Base-by-base conservation (phyloP, 108 stramenopile species). In the Cyclotella sp. region DNA sequence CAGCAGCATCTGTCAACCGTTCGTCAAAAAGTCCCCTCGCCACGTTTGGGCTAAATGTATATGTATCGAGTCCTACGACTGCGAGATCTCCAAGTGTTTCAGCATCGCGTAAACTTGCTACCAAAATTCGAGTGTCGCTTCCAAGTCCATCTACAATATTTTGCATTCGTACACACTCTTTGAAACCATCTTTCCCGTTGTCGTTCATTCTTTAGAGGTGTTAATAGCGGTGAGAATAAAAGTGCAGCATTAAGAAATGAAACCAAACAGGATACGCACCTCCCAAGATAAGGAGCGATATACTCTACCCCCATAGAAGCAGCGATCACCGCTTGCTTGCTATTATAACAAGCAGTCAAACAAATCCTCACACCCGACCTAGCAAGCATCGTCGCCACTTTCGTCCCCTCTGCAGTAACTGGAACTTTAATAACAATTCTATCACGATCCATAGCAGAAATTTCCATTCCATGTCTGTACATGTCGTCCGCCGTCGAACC, bases 391-490 rank as follows among this genome's bases (percentile, higher is more conserved):
- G 87, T 70, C 16, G 90, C 90, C 24, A 87, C 90, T 72, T 88
- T 66, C 13, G 72, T 60, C 15, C 90, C 90, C 29, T 51, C 45
- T 19, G 65, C 29, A 16, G 90, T 91, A 15, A 88, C 87, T 24
- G 90, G 90, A 7, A 89, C 87, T 68, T 88, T 89, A 57, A 91
- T 75, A 46, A 91, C 87, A 64, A 91, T 83, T n/a, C 87, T 77
- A 26, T 87, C 85, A 26, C 84, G 68, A 53, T 80, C 75, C 43
- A 78, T 77, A 42, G 70, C 71, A 22, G 81, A 78, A 22, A 91
- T 64, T 59, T 57, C 72, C 85, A 88, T 89, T n/a, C 90, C 90
- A 60, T 53, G 62, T 26, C 77, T 44, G 72, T 81, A 87, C 79
- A 91, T 73, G 66, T 91, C 87, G 1, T 82, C 58, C n/a, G 74